phyloP scores from a whole-genome alignment of 2,329 filamentous ascomycete species.

The Hirsutella rhossiliensis region DNA sequence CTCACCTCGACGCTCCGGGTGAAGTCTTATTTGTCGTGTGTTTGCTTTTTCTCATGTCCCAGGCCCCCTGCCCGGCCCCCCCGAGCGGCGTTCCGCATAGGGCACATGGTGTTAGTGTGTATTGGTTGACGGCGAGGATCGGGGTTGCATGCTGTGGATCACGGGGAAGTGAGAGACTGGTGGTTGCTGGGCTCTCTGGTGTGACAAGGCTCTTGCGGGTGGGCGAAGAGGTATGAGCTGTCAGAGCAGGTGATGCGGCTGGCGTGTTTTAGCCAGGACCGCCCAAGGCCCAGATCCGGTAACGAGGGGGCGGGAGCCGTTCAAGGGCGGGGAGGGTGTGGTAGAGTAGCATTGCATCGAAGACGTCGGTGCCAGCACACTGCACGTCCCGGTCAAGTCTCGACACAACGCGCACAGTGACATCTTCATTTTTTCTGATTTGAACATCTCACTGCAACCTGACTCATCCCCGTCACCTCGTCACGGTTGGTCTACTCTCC shows the following conservation, averaged over 20 bases:
- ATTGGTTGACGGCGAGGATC: neutral
- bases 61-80: neutral
- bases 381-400: neutral
- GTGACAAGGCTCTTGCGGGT: neutral
- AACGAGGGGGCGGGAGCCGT: neutral
- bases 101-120: neutral
- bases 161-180: neutral
- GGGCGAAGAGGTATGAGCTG: neutral
- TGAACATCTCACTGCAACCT: neutral
- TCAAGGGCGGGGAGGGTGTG: neutral
- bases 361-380: neutral
- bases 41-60: conserved; percentile 1
- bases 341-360: conserved; percentile 1
- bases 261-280: neutral
- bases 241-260: neutral
- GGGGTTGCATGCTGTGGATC: conserved; percentile 1
- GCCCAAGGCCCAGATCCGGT: neutral
- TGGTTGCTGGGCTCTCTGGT: neutral
- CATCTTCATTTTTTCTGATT: neutral
- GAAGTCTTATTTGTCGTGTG: neutral
- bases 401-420: neutral
- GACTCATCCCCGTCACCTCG: neutral
- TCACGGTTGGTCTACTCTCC: neutral
- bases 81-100: neutral
- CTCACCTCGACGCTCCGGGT: neutral